phyloP scores from a whole-genome alignment of 495 filamentous ascomycete species.

The Durotheca rogersii region DNA sequence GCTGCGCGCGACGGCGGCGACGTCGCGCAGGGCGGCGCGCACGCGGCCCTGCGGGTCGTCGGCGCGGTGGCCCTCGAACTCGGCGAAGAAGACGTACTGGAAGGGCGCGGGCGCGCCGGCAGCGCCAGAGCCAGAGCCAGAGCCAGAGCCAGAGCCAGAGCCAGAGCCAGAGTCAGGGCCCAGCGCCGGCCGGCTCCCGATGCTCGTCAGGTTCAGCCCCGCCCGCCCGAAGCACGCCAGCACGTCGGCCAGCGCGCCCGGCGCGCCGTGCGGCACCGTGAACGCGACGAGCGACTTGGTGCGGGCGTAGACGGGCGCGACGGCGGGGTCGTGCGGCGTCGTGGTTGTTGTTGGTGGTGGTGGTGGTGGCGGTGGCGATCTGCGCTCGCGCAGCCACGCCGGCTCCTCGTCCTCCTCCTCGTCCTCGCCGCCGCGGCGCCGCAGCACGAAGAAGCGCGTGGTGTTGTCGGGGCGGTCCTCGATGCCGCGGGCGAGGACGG shows the following conservation, averaged over 20 bases:
- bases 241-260: conserved; percentile 79
- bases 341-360: too few species aligned
- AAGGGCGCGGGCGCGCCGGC: conserved; percentile 64
- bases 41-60: conserved; percentile 55
- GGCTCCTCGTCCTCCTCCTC: conserved; percentile 8
- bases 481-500: conserved; percentile 69
- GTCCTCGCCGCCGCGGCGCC: conserved; percentile 39
- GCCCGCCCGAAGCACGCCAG: conserved; percentile 72
- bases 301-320: conserved; percentile 27
- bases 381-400: too few species aligned
- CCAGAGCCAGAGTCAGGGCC: too few species aligned
- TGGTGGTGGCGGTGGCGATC: too few species aligned
- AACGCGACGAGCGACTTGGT: conserved; percentile 80
- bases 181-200: conserved; percentile 80
- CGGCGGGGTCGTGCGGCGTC: too few species aligned
- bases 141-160: too few species aligned
- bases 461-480: conserved; percentile 84
- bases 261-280: conserved; percentile 70
- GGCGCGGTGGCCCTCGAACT: conserved; percentile 65
- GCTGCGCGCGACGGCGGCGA: conserved; percentile 42
- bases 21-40: conserved; percentile 47
- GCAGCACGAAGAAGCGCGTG: conserved; percentile 82
- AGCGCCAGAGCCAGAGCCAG: too few species aligned
- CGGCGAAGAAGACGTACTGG: conserved; percentile 94
- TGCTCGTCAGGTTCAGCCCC: conserved; percentile 82